Evolutionary conservation across 139 green algal genomes (phyloP), one percentile per base, ranked within the genome.

Genomic region (Coccomyxa sp.): DNA sequence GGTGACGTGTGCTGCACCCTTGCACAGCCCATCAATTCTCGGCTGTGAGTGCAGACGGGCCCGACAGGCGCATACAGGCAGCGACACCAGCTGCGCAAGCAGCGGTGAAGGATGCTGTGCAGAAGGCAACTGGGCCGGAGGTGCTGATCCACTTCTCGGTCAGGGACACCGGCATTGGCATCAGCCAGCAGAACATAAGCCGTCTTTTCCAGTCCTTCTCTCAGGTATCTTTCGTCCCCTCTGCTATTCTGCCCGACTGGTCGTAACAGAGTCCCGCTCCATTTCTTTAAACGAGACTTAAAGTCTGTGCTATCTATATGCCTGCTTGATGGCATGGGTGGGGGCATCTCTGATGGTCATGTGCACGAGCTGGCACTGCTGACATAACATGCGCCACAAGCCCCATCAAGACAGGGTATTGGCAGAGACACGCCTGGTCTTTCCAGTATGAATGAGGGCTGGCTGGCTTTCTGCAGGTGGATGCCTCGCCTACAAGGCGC

Each of bases 101-200:
- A 16, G 64, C n/a, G 24, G 35, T 6, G 29, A 34, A 71, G 7
- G 64, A 71, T 22, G 64, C 64, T 10, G 64, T 71, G 24, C 24
- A 22, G 18, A 31, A 29, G 12, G 64, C 64, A 37, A 29, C 33
- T 16, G 64, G 64, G 24, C 29, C 33, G 27, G 64, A 34, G 64
- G n/a, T 29, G n/a, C 27, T 38, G 64, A 36, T 96, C 14, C 84
- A 91, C 68, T 94, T 96, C 40, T 76, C 68, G 12, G 91, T 95
- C 29, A 77, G 80, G n/a, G 91, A 96, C 85, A 95, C 90, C 7
- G 92, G 92, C 44, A 95, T 96, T 50, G 92, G 91, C 37, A 95
- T 96, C 75, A 81, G 71, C 37, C 9, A 74, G 18, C 73, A 80
- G 16, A 85, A 90, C 75, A 73, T 95, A 35, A 76, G 54, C 18